Conservation (phyloP, 2,329 filamentous ascomycete species). For the Didymella glomerata region DNA sequence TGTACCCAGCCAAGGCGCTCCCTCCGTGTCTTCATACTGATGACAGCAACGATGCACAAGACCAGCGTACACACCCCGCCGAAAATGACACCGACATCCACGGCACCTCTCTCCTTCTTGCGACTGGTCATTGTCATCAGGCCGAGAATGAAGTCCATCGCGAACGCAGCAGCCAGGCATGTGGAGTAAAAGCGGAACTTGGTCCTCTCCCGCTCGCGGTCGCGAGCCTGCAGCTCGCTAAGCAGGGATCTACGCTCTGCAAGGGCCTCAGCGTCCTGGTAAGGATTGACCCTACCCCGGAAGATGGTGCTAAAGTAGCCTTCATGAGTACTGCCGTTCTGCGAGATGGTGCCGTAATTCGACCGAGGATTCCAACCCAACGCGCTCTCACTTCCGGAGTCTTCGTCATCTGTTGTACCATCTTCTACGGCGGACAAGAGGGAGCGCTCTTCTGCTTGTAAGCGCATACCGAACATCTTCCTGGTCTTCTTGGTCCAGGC, state of each 20-base stretch:
- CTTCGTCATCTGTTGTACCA: conserved; percentile 60
- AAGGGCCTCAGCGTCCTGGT: conserved; percentile 55
- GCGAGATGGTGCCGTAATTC: conserved; percentile 58
- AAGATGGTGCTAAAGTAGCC: conserved; percentile 48
- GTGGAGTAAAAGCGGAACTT: conserved; percentile 58
- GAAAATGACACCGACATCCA: conserved; percentile 75
- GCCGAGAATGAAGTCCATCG: conserved; percentile 70
- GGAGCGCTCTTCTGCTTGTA: conserved; percentile 34
- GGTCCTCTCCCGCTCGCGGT: conserved; percentile 46
- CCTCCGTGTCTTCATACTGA: conserved; percentile 44
- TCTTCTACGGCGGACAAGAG: conserved; percentile 52
- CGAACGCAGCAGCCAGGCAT: conserved; percentile 64
- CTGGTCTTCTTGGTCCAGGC: conserved; percentile 40
- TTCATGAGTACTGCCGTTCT: conserved; percentile 17
- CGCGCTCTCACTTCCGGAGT: conserved; percentile 55
- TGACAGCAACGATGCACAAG: conserved; percentile 40
- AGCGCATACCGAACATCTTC: conserved; percentile 35
- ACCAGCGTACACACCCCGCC: conserved; percentile 72
- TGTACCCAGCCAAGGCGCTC: conserved; percentile 46
- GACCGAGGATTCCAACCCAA: conserved; percentile 49
- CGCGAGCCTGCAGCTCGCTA: conserved; percentile 39
- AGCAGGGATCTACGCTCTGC: conserved; percentile 59
- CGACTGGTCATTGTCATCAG: conserved; percentile 73
- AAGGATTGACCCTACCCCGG: conserved; percentile 35
- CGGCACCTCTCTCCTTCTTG: conserved; percentile 72